phyloP scores from a whole-genome alignment of 441 rosid genomes.

The Adansonia gregorii region DNA sequence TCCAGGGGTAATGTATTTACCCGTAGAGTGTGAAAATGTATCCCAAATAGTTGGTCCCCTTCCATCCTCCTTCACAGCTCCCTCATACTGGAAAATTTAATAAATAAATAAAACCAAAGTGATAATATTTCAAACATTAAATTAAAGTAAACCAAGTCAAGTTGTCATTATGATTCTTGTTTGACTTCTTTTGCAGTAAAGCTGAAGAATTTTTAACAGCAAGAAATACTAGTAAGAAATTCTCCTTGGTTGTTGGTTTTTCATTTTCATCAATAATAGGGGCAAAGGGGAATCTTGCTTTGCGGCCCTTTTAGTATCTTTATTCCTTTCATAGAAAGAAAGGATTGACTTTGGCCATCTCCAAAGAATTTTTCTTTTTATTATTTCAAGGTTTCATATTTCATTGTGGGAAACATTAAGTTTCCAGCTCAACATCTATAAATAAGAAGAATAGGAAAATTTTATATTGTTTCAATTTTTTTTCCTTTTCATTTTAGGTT shows the following conservation, averaged over 20 bases:
- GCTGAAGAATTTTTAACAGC: too few relatives aligned
- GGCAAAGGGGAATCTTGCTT: too few relatives aligned
- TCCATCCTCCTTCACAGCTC: conserved; percentile 90
- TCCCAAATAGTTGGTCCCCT: conserved; percentile 92
- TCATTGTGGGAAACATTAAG: too few relatives aligned
- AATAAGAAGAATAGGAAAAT: too few relatives aligned
- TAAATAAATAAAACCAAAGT: not conserved
- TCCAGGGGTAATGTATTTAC: conserved; percentile 30
- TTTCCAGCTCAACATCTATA: too few relatives aligned
- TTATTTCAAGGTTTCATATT: not conserved
- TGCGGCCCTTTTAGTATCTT: not conserved
- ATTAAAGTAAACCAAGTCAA: not conserved
- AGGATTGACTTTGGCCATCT: not conserved
- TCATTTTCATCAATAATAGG: not conserved
- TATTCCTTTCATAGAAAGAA: not conserved
- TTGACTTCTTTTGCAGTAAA: not conserved
- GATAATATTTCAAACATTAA: not conserved
- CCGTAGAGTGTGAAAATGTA: conserved; percentile 74
- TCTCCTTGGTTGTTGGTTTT: too few relatives aligned
- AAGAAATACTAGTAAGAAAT: too few relatives aligned
- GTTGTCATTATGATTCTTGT: not conserved
- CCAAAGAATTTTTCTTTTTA: not conserved
- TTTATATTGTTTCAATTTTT: too few relatives aligned
- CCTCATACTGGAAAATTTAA: conserved; percentile 65
- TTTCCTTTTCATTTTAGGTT: too few relatives aligned